Conservation (phyloP, 1,284 basidiomycete species). For the Puccinia triticina region DNA sequence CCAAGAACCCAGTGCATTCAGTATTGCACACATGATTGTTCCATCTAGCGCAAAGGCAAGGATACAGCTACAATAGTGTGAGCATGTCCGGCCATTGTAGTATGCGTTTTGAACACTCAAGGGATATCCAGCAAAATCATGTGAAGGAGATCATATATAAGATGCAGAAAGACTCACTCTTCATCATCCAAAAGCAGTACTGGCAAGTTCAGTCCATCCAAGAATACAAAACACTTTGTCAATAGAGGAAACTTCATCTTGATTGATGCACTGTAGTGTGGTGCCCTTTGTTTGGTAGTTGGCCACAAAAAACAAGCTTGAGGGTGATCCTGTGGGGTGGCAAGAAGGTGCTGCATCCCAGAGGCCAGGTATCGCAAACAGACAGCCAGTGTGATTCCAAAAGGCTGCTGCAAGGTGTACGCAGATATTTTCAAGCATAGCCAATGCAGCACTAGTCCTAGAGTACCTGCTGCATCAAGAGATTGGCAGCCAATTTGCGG, state of each 20-base stretch:
- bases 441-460: conserved; percentile 64
- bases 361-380: conserved; percentile 54
- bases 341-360: background rate
- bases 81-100: background rate
- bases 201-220: conserved; percentile 59
- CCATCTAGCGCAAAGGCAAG: background rate
- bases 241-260: conserved; percentile 57
- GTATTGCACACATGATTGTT: conserved; percentile 59
- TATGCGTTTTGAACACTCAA: background rate
- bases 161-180: conserved; percentile 56
- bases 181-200: conserved; percentile 58
- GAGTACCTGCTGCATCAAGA: too few relatives aligned
- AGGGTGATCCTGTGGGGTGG: background rate
- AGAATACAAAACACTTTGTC: conserved; percentile 62
- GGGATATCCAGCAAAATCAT: background rate
- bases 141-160: background rate
- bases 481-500: background rate
- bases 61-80: background rate
- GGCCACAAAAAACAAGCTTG: background rate
- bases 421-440: conserved; percentile 63
- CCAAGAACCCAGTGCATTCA: conserved; percentile 65
- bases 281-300: background rate
- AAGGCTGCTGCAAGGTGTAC: conserved; percentile 62
- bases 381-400: conserved; percentile 58
- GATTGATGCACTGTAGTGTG: background rate